Percentiles rank a stretch among this genome's conserved stretches.
These are phyloP conservation scores for Chalciporus sp. DNA, from an alignment of 1,284 basidiomycete genomes.

Conservation along the genomic window DNA sequence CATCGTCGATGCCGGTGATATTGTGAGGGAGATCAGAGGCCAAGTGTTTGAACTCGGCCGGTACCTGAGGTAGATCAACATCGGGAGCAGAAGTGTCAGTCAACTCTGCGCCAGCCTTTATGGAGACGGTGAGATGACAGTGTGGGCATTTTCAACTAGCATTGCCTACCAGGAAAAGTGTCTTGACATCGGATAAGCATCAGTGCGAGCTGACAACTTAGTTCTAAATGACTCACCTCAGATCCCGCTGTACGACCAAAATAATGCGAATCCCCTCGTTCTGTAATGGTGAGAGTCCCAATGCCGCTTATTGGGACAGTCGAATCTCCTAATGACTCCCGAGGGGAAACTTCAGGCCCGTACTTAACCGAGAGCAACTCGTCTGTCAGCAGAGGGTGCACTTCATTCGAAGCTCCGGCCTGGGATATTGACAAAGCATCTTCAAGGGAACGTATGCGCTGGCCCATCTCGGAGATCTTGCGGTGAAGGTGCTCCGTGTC, in stretches of 20 bases:
- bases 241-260: conserved; percentile 70
- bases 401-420: conserved; percentile 57
- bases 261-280: conserved; percentile 65
- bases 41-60: conserved; percentile 46
- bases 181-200: conserved; percentile 17
- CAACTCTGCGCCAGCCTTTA: conserved; percentile 55
- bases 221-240: conserved; percentile 34
- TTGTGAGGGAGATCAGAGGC: conserved; percentile 50
- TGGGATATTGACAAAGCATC: conserved; percentile 69
- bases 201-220: not conserved
- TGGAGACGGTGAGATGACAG: conserved; percentile 6
- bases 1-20: conserved; percentile 35
- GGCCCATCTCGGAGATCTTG: conserved; percentile 72
- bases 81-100: conserved; percentile 34
- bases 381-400: conserved; percentile 64
- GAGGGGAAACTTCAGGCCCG: conserved; percentile 42
- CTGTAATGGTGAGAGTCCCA: conserved; percentile 64
- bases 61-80: conserved; percentile 36
- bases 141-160: not conserved
- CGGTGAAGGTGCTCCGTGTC: conserved; percentile 70
- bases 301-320: conserved; percentile 44
- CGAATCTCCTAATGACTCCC: conserved; percentile 30
- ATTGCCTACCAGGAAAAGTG: conserved; percentile 35
- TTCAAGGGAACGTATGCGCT: conserved; percentile 71
- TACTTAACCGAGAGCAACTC: conserved; percentile 66